Conservation (phyloP, 192 early-diverging fungal species). For the Podila verticillata region DNA sequence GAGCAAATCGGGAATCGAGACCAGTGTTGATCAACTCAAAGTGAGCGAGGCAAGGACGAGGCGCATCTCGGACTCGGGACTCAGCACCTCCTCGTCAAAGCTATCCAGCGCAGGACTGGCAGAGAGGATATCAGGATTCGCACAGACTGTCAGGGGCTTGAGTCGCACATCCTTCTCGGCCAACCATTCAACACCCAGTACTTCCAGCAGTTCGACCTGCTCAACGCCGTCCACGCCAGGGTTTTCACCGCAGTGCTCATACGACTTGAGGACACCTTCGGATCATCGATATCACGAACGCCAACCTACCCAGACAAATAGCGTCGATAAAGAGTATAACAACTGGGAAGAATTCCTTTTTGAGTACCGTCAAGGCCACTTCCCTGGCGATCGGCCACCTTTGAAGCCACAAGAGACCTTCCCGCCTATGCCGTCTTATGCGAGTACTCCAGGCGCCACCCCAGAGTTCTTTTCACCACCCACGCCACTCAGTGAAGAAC, state of each 20-base stretch:
- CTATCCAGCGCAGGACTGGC: constrained; percentile 22
- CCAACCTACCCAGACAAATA: background rate
- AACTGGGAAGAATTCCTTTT: constrained; percentile 34
- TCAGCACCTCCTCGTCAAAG: constrained; percentile 22
- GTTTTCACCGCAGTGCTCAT: constrained; percentile 4
- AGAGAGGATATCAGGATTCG: constrained; percentile 33
- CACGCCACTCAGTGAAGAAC: constrained; percentile 26
- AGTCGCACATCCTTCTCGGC: constrained; percentile 23
- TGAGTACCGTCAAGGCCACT: constrained; percentile 20
- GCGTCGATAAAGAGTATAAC: background rate
- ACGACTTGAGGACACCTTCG: background rate
- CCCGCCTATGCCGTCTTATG: constrained; percentile 24
- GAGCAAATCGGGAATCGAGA: constrained; percentile 20
- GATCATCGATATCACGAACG: background rate
- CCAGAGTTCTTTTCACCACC: constrained; percentile 25
- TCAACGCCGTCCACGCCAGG: constrained; percentile 22
- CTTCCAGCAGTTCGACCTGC: constrained; percentile 17
- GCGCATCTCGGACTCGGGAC: constrained; percentile 41
- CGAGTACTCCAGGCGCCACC: background rate
- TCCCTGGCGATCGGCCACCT: constrained; percentile 14
- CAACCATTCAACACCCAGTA: constrained; percentile 22
- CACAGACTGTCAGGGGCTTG: constrained; percentile 33
- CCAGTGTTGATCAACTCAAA: constrained; percentile 40
- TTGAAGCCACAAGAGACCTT: background rate
- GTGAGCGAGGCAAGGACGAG: constrained; percentile 41